A percentile compares a stretch with the other conserved stretches of the same genome.
Evolutionary conservation across 2,329 filamentous ascomycete species (phyloP).

Genomic region (Bipolaris gigantea): DNA sequence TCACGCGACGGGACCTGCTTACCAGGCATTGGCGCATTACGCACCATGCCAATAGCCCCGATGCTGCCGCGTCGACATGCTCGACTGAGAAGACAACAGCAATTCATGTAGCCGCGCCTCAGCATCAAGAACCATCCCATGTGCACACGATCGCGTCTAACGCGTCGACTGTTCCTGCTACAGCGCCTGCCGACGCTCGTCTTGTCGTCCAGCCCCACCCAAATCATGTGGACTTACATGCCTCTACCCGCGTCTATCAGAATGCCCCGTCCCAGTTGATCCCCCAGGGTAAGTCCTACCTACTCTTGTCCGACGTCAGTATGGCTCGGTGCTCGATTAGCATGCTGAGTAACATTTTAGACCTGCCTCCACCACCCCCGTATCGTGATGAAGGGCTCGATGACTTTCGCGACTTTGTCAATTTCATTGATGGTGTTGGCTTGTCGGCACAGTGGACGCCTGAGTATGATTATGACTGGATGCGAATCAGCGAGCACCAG

Average conservation of each 20-base stretch:
- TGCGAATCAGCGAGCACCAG: slow-evolving; percentile 23
- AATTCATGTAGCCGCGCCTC: slow-evolving; percentile 3
- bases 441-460: slow-evolving; percentile 38
- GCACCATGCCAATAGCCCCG: slow-evolving; percentile 20
- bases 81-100: slow-evolving; percentile 9
- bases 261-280: slow-evolving; percentile 20
- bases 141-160: neutral
- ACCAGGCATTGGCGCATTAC: slow-evolving; percentile 38
- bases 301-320: neutral
- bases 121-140: neutral
- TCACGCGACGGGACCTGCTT: slow-evolving; percentile 35
- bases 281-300: slow-evolving; percentile 14
- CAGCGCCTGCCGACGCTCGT: neutral
- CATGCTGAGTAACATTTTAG: slow-evolving; percentile 4
- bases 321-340: neutral
- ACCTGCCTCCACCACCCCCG: slow-evolving; percentile 7
- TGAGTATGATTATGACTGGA: slow-evolving; percentile 36
- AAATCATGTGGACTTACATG: slow-evolving; percentile 17
- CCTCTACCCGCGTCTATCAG: slow-evolving; percentile 13
- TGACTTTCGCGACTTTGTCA: slow-evolving; percentile 38
- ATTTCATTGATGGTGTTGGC: slow-evolving; percentile 40
- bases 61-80: slow-evolving; percentile 6
- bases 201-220: slow-evolving; percentile 9
- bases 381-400: slow-evolving; percentile 33
- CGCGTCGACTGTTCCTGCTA: slow-evolving; percentile 1